A percentile compares a stretch with the other conserved stretches of the same genome.
Conservation (phyloP, 805 yeast genomes). For the Brettanomyces custersianus region DNA sequence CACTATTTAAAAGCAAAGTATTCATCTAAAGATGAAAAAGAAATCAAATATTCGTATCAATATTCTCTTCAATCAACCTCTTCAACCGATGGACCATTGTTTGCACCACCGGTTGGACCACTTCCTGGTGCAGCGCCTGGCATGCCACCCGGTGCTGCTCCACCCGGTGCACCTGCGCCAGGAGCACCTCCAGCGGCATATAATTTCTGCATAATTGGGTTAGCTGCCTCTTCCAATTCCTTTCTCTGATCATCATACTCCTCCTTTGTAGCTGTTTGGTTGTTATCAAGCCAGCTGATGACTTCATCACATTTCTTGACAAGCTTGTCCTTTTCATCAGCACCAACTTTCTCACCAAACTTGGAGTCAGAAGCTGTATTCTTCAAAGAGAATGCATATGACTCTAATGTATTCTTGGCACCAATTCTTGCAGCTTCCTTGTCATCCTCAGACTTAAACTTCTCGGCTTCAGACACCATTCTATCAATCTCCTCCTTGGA, state of each 20-base stretch:
- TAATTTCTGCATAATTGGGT: slow-evolving; percentile 95
- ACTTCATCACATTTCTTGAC: slow-evolving; percentile 69
- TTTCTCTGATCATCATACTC: slow-evolving; percentile 91
- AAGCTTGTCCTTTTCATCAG: slow-evolving; percentile 45
- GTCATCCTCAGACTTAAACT: slow-evolving; percentile 94
- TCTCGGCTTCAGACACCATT: slow-evolving; percentile 97
- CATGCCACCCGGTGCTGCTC: slow-evolving; percentile 28
- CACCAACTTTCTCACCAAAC: slow-evolving; percentile 32
- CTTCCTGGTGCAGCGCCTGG: slow-evolving; percentile 69
- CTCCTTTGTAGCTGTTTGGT: slow-evolving; percentile 87
- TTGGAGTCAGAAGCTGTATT: slow-evolving; percentile 97
- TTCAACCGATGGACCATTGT: slow-evolving; percentile 60
- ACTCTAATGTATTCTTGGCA: slow-evolving; percentile 98
- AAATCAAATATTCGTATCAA: too few relatives aligned
- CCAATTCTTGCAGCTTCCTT: slow-evolving; percentile 97
- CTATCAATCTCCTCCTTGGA: slow-evolving; percentile 96
- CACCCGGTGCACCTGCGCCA: slow-evolving; percentile 22
- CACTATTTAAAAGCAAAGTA: too few relatives aligned
- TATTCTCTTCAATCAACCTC: slow-evolving; percentile 73
- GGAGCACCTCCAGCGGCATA: slow-evolving; percentile 90
- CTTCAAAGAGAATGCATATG: slow-evolving; percentile 94
- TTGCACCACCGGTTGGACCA: slow-evolving; percentile 31
- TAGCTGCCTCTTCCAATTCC: slow-evolving; percentile 91
- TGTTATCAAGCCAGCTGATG: slow-evolving; percentile 84
- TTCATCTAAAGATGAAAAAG: too few relatives aligned